phyloP scores from a whole-genome alignment of 208 protist genomes.

The Kentomonas sorsogonicus region DNA sequence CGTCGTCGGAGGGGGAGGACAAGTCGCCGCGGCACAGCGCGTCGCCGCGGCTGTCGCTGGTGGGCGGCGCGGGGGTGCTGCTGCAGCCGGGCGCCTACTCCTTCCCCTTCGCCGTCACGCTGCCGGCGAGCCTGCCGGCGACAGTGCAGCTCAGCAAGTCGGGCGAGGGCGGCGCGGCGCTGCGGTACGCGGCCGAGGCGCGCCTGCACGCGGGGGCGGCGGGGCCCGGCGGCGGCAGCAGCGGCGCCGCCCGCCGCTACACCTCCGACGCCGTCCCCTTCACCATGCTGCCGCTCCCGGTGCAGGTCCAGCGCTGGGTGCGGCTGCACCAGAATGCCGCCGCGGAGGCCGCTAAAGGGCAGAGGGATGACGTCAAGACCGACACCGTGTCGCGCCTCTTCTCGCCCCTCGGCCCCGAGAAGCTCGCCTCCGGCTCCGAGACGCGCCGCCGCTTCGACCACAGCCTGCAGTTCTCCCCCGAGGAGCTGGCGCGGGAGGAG shows the following conservation, averaged over 20 bases:
- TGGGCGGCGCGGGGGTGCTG: conserved; percentile 6
- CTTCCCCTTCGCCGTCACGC: conserved; percentile 48
- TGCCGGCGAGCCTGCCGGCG: conserved; percentile 48
- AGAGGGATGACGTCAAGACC: conserved; percentile 6
- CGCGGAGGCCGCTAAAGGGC: conserved; percentile 9
- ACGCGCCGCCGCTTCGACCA: no score
- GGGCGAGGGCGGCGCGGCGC: conserved; percentile 14
- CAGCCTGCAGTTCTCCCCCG: no score
- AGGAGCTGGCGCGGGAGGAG: no score
- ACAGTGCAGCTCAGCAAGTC: conserved; percentile 25
- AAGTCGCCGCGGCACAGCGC: background rate
- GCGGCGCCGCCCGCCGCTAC: background rate
- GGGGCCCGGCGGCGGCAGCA: background rate
- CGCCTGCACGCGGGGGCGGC: background rate
- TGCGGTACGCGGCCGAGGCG: conserved; percentile 29
- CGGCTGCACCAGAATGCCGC: conserved; percentile 14
- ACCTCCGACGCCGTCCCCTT: background rate
- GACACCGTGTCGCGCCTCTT: no score
- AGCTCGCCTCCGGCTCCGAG: no score
- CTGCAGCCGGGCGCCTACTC: conserved; percentile 56
- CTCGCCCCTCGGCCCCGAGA: no score
- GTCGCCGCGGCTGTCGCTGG: background rate
- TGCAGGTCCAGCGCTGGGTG: conserved; percentile 2
- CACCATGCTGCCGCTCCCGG: background rate
- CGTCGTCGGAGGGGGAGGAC: conserved; percentile 3